Base-by-base conservation (phyloP, 257 asterid species). In the Jaltomata sinuosa region DNA sequence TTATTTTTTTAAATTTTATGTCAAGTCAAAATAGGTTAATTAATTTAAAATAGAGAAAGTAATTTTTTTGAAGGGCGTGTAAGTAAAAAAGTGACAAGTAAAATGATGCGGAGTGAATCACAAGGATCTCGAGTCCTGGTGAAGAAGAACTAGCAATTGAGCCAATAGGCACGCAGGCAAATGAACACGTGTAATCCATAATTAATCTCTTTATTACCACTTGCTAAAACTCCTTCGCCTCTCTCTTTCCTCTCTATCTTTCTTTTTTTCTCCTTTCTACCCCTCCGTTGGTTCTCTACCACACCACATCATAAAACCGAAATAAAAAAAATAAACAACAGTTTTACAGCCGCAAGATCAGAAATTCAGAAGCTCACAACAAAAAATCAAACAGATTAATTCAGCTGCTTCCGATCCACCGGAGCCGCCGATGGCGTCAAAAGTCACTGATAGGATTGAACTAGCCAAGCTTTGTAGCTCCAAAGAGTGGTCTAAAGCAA, bases 401-500 rank as follows among this genome's bases (percentile, higher is more conserved):
- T 54, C 9, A 11, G 50, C 78, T 79, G 85, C 83, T 79, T 78
- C 85, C 87, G 89, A 88, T 90, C 89, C 84, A 78, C 34, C 74
- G 53, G 27, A 76, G 52, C 29, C 74, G 61, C 85, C 86, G 87
- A 93, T 94, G 98, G 91, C 91, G 83, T 65, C 97, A 86, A 89
- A 90, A 65, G 88, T 88, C 88, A 87, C 91, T 67, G 93, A 93
- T 87, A 91, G 99, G 76, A 86, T 92, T 76, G 93, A 96, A 89
- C 94, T 96, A 65, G 98, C 94, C 80, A 93, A 90, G 94, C 96
- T 93, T 32, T 96, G 99, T 89, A 83, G 92, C 89, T 86, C 97
- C 45, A 94, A 91, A 90, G 98, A 96, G 85, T 96, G 99, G 99
- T 96, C 99, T 61, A 96, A 94, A 91, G 99, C 99, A 19, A 96